Evolutionary conservation across 148 eudicot species (phyloP).

Genomic region (Arbutus unedo): DNA sequence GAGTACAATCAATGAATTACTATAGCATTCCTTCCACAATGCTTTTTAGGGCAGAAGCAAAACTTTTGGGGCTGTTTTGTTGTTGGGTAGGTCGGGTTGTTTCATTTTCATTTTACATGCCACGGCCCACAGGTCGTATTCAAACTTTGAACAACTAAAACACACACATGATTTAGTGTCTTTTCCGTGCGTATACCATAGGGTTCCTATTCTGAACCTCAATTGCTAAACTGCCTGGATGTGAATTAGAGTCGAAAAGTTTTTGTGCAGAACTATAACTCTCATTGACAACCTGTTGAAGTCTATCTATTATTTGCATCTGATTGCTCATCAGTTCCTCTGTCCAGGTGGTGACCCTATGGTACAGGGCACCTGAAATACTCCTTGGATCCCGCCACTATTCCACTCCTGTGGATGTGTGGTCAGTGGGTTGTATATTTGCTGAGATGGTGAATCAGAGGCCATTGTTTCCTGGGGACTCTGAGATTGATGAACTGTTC

Average conservation of each 20-base stretch:
- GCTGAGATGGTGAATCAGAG: slow-evolving; percentile 94
- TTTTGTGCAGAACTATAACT: background rate
- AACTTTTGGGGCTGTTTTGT: background rate
- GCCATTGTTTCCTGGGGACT: slow-evolving; percentile 93
- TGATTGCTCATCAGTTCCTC: slow-evolving; percentile 14
- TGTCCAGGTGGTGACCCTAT: slow-evolving; percentile 87
- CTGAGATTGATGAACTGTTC: slow-evolving; percentile 84
- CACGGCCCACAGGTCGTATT: background rate
- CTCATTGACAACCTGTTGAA: background rate
- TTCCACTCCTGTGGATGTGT: slow-evolving; percentile 94
- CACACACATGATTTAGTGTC: background rate
- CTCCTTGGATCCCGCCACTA: slow-evolving; percentile 91
- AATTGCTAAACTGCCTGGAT: background rate
- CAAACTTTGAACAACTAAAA: background rate
- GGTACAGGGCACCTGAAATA: slow-evolving; percentile 99
- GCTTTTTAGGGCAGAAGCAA: background rate
- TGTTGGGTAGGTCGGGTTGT: slow-evolving; percentile 5
- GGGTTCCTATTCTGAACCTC: background rate
- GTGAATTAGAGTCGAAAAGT: background rate
- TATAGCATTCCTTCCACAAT: background rate
- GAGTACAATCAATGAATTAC: background rate
- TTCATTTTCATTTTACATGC: background rate
- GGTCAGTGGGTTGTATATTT: slow-evolving; percentile 99
- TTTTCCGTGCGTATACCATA: background rate
- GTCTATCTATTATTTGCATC: too few species aligned